Evolutionary conservation across 768 basidiomycete genomes (phyloP).

Genomic region (Hypholoma fasciculare): DNA sequence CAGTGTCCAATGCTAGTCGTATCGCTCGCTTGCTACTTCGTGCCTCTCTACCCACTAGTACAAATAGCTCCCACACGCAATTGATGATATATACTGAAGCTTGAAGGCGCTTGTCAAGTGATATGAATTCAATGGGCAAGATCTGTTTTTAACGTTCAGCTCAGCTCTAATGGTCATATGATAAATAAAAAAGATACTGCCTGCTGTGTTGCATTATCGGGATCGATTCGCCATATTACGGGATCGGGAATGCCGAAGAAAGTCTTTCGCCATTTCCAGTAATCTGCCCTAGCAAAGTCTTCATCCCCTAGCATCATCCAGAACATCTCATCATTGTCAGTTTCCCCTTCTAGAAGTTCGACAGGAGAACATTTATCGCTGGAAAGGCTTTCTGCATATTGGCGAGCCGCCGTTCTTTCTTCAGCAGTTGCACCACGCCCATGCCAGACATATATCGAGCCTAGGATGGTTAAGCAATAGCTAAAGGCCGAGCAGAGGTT

Average conservation of each 20-base stretch:
- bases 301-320: slow-evolving; percentile 85
- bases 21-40: slow-evolving; percentile 62
- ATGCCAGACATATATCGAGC: slow-evolving; percentile 78
- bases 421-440: slow-evolving; percentile 62
- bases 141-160: slow-evolving; percentile 38
- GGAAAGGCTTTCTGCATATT: slow-evolving; percentile 56
- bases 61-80: slow-evolving; percentile 79
- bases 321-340: slow-evolving; percentile 75
- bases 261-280: slow-evolving; percentile 72
- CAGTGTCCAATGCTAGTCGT: slow-evolving; percentile 56
- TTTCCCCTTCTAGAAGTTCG: slow-evolving; percentile 66
- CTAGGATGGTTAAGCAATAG: slow-evolving; percentile 72
- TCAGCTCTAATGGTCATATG: not conserved
- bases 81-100: slow-evolving; percentile 66
- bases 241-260: slow-evolving; percentile 41
- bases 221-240: slow-evolving; percentile 60
- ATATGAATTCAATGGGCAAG: slow-evolving; percentile 41
- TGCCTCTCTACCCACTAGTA: slow-evolving; percentile 69
- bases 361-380: slow-evolving; percentile 23
- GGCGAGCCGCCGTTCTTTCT: slow-evolving; percentile 63
- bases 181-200: slow-evolving; percentile 34
- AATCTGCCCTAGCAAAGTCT: slow-evolving; percentile 74
- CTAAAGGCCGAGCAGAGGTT: slow-evolving; percentile 87
- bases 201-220: slow-evolving; percentile 27
- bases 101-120: slow-evolving; percentile 35